Evolutionary conservation across 2,329 filamentous ascomycete genomes (phyloP).

Genomic region (Phialemonium atrogriseum): DNA sequence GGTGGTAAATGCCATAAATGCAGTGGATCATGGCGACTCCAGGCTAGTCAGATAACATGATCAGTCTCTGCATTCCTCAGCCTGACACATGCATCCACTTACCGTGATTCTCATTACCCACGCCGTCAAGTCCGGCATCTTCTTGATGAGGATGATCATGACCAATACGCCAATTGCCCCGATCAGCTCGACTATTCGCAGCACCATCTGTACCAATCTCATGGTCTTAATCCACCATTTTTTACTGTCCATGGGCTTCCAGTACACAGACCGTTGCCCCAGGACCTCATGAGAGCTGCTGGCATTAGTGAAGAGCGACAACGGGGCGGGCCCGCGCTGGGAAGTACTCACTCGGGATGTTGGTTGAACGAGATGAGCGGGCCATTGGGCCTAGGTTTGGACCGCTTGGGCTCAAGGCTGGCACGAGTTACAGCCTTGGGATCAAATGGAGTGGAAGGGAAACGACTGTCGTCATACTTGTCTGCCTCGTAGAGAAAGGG

Average conservation of each 20-base stretch:
- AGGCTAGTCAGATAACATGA: conserved; percentile 44
- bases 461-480: conserved; percentile 41
- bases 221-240: conserved; percentile 64
- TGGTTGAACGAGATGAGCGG: conserved; percentile 75
- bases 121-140: conserved; percentile 52
- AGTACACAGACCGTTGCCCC: conserved; percentile 51
- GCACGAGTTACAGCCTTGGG: conserved; percentile 79
- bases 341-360: conserved; percentile 69
- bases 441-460: conserved; percentile 59
- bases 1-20: conserved; percentile 74
- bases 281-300: conserved; percentile 53
- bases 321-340: no score
- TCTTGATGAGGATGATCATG: conserved; percentile 68
- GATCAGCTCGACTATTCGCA: conserved; percentile 60
- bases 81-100: conserved; percentile 26
- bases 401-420: conserved; percentile 58
- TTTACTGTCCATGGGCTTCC: conserved; percentile 60
- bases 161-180: conserved; percentile 64
- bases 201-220: conserved; percentile 58
- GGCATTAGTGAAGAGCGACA: not conserved
- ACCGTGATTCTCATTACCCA: conserved; percentile 76
- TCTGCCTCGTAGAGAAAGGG: conserved; percentile 66
- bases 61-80: no score
- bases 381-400: conserved; percentile 59
- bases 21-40: conserved; percentile 65